Conservation (phyloP, 1,284 basidiomycete genomes). For the Heterobasidion annosum region DNA sequence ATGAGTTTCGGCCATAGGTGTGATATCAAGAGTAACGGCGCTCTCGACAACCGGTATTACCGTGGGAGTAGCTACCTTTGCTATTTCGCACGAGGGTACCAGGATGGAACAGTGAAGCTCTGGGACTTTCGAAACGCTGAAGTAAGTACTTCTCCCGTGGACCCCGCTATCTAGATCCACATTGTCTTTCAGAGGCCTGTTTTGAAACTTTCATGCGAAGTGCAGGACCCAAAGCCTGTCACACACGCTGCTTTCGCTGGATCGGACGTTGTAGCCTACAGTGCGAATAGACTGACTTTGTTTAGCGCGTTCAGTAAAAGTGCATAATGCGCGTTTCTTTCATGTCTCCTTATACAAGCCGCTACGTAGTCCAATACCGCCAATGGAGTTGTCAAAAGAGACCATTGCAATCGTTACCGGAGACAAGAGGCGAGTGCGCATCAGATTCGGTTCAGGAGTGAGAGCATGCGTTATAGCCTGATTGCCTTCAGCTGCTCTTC, state of each 20-base stretch:
- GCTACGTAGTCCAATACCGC: too few relatives aligned
- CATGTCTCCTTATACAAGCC: too few relatives aligned
- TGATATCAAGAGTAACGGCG: neutral
- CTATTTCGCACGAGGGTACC: constrained; percentile 36
- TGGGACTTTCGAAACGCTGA: constrained; percentile 43
- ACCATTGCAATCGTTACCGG: too few relatives aligned
- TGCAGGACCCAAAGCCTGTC: constrained; percentile 24
- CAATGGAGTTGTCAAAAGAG: too few relatives aligned
- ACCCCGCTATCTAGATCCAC: neutral
- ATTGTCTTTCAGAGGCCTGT: constrained; percentile 21
- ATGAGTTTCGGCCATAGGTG: neutral
- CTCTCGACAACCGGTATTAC: neutral
- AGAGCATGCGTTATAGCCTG: too few relatives aligned
- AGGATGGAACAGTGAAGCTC: constrained; percentile 32
- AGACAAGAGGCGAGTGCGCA: too few relatives aligned
- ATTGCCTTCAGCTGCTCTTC: constrained; percentile 10
- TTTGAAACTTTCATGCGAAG: constrained; percentile 18
- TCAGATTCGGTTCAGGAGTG: too few relatives aligned
- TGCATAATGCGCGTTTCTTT: too few relatives aligned
- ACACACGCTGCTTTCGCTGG: constrained; percentile 34
- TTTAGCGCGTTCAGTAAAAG: constrained; percentile 11
- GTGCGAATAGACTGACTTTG: constrained; percentile 30
- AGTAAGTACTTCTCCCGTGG: constrained; percentile 19
- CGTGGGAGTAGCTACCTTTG: constrained; percentile 17
- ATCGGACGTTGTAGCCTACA: constrained; percentile 31